Conservation (phyloP, 2,329 filamentous ascomycete genomes). For the Beauveria australis region DNA sequence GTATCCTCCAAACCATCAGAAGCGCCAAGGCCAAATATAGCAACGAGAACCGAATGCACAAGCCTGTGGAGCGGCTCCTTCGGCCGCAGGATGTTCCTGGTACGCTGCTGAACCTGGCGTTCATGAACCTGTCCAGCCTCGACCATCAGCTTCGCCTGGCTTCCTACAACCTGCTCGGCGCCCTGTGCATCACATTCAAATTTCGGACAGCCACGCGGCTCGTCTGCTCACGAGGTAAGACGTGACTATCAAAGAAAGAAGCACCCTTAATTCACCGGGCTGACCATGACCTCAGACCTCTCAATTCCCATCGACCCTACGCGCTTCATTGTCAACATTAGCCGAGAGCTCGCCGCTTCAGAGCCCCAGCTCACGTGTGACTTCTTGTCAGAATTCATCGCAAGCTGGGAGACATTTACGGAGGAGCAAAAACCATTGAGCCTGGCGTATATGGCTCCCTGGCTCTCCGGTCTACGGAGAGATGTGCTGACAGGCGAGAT, state of each 20-base stretch:
- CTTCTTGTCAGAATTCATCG: slow-evolving; percentile 66
- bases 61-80: slow-evolving; percentile 57
- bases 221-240: slow-evolving; percentile 51
- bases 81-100: slow-evolving; percentile 64
- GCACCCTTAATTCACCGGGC: neutral
- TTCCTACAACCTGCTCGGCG: slow-evolving; percentile 60
- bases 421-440: slow-evolving; percentile 60
- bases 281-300: slow-evolving; percentile 37
- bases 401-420: slow-evolving; percentile 62
- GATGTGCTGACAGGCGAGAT: slow-evolving; percentile 49
- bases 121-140: slow-evolving; percentile 57
- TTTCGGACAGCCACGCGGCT: slow-evolving; percentile 55
- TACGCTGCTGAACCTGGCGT: slow-evolving; percentile 57
- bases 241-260: neutral
- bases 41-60: slow-evolving; percentile 52
- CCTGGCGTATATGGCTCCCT: slow-evolving; percentile 62
- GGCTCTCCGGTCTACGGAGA: slow-evolving; percentile 54
- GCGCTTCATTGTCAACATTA: slow-evolving; percentile 57
- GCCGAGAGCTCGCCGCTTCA: slow-evolving; percentile 51
- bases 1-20: slow-evolving; percentile 56
- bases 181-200: slow-evolving; percentile 59
- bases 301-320: slow-evolving; percentile 56
- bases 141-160: slow-evolving; percentile 53
- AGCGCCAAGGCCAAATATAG: slow-evolving; percentile 55
- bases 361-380: slow-evolving; percentile 61